Base-by-base conservation (phyloP, 2,329 filamentous ascomycete genomes). In the Aspergillus sojae region DNA sequence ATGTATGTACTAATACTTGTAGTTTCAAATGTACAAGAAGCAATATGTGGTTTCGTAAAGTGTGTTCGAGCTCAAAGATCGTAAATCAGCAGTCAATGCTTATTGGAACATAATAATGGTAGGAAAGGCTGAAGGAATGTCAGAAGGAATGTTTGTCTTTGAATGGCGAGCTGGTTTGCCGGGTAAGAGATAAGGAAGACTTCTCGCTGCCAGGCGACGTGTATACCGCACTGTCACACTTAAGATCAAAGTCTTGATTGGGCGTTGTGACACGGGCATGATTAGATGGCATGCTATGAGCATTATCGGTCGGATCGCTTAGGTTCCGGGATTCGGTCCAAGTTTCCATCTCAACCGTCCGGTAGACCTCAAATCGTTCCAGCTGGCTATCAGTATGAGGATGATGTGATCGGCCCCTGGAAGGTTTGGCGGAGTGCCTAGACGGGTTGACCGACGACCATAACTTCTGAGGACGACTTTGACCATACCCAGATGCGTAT, bases 311-410 rank as follows among this genome's bases (percentile, higher is more conserved):
- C 1, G 62, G 50, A n/a, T 70, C 60, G 30, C 60, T 61, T 4
- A 61, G 59, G 14, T 60, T 62, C 34, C 71, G 64, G 4, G 68
- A 65, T 54, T 78, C 75, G 12, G 70, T 68, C 68, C 71, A 77
- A 2, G 69, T 75, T 36, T 77, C 70, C 71, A 78, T 72, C 60
- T 78, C 76, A 1, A 78, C 70, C 5, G 76, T 78, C 26, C 75
- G 75, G 57, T 77, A 63, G 19, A 77, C 72, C 56, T 72, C 72
- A 32, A 77, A 68, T 2, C 69, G 73, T 56, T 70, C 64, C 10
- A 52, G 36, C 5, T 46, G 43, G 4, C 54, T 58, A 41, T 72
- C 70, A 9, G 63, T 65, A 34, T 63, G 62, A 21, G 62, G 63
- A n/a, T 63, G 68, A 19, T 63, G 67, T 4, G 60, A 63, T 21